Evolutionary conservation across 495 filamentous ascomycete species (phyloP).

Genomic region (Penicillium crystallinum): DNA sequence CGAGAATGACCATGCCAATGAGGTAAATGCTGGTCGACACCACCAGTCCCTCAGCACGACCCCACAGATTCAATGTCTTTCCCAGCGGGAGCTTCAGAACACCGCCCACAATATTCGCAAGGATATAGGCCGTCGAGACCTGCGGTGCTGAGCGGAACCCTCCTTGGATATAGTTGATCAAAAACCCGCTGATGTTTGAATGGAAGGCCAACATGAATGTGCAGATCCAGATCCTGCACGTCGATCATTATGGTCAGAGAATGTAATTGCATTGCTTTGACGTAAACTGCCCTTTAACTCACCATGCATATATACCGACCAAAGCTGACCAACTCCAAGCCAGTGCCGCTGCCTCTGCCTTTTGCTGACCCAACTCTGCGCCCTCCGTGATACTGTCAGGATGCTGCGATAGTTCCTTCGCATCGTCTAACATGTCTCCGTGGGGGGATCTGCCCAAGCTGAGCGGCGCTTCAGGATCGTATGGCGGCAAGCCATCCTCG

Average conservation of each 20-base stretch:
- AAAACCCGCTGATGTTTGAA: conserved; percentile 28
- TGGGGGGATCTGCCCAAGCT: not conserved
- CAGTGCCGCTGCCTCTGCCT: conserved; percentile 41
- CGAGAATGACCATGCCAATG: conserved; percentile 44
- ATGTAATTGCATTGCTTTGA: conserved; percentile 6
- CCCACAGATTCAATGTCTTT: conserved; percentile 65
- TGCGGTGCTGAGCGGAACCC: conserved; percentile 33
- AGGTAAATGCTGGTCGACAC: conserved; percentile 33
- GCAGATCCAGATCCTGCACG: conserved; percentile 37
- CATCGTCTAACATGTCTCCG: conserved; percentile 18
- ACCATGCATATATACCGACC: conserved; percentile 37
- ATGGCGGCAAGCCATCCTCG: not conserved
- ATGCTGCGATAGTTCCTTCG: conserved; percentile 19
- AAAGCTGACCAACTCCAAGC: conserved; percentile 34
- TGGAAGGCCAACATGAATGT: conserved; percentile 42
- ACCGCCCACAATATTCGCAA: conserved; percentile 55
- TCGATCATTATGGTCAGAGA: not conserved
- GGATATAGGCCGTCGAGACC: conserved; percentile 31
- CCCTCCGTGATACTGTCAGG: conserved; percentile 22
- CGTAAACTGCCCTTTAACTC: conserved; percentile 1
- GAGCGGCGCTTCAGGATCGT: not conserved
- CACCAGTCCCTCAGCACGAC: conserved; percentile 50
- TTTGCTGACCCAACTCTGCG: conserved; percentile 33
- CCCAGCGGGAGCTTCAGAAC: conserved; percentile 63
- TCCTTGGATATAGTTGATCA: conserved; percentile 37